These are phyloP conservation scores for Clonostachys rosea DNA, from an alignment of 2,329 filamentous ascomycete genomes.

Conservation along the genomic window DNA sequence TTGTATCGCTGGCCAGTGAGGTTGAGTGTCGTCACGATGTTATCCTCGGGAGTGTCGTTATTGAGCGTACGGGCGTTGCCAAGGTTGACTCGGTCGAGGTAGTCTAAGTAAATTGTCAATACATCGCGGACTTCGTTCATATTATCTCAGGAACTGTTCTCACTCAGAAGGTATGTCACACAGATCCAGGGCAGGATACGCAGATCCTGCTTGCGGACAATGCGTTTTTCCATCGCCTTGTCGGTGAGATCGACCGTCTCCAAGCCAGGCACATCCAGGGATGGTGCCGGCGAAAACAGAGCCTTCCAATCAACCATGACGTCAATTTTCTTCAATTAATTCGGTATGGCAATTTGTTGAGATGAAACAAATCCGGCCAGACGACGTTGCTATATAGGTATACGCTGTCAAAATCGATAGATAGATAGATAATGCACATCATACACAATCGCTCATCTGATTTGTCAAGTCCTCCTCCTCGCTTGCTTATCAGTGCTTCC, in stretches of 20 bases:
- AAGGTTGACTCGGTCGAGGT: slow-evolving; percentile 23
- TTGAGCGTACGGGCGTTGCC: slow-evolving; percentile 25
- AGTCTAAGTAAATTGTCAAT: slow-evolving; percentile 5
- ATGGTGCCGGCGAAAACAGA: slow-evolving; percentile 14
- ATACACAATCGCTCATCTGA: too few relatives aligned
- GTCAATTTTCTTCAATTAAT: background rate
- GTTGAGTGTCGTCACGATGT: slow-evolving; percentile 19
- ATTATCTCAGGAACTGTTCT: background rate
- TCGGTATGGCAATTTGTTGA: too few relatives aligned
- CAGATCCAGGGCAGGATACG: slow-evolving; percentile 24
- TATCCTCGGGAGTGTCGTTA: slow-evolving; percentile 23
- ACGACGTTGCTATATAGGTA: too few relatives aligned
- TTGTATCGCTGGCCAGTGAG: slow-evolving; percentile 48
- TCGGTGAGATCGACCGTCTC: slow-evolving; percentile 24
- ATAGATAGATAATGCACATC: too few relatives aligned
- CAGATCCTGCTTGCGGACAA: slow-evolving; percentile 23
- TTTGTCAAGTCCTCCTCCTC: too few relatives aligned
- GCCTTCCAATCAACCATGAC: slow-evolving; percentile 11
- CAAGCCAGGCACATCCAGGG: slow-evolving; percentile 22
- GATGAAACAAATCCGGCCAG: too few relatives aligned
- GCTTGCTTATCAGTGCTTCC: too few relatives aligned
- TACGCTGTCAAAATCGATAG: too few relatives aligned
- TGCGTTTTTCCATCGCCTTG: slow-evolving; percentile 23
- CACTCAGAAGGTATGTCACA: slow-evolving; percentile 22
- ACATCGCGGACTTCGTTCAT: background rate